phyloP scores from a whole-genome alignment of 352 stramenopile species.

The Phytophthora vignae region DNA sequence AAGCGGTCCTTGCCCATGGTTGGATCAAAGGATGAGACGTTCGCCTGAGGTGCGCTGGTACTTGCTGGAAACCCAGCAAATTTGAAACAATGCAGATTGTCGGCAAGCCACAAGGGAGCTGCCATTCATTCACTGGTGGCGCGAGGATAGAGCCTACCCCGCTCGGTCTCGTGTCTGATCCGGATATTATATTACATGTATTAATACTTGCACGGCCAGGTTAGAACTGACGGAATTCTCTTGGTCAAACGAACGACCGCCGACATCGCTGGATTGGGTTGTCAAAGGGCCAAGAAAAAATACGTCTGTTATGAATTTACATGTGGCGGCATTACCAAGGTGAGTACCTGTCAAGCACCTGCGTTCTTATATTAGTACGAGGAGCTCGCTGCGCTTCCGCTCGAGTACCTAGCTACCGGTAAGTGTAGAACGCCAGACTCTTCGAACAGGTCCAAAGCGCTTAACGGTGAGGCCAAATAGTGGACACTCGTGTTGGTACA shows the following conservation, averaged over 20 bases:
- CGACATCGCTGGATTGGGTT: not conserved
- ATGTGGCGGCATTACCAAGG: slow-evolving; percentile 1
- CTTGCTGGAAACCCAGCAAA: slow-evolving; percentile 25
- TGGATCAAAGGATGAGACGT: not conserved
- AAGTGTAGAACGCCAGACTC: too few relatives aligned
- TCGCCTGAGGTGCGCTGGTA: not conserved
- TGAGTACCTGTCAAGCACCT: not conserved
- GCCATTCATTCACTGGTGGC: slow-evolving; percentile 1
- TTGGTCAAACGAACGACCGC: not conserved
- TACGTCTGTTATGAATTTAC: slow-evolving; percentile 11
- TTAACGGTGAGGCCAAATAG: not conserved
- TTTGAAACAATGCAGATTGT: not conserved
- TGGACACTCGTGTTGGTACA: not conserved
- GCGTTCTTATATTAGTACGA: slow-evolving; percentile 9
- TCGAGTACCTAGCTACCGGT: not conserved
- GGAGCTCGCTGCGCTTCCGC: slow-evolving; percentile 6
- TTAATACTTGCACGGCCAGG: not conserved
- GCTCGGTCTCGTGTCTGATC: slow-evolving; percentile 14
- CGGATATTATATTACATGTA: not conserved
- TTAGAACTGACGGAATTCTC: slow-evolving; percentile 2
- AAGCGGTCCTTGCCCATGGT: slow-evolving; percentile 44
- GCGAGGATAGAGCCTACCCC: not conserved
- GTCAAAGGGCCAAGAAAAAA: slow-evolving; percentile 3
- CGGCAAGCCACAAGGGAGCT: not conserved
- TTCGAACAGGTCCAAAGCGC: too few relatives aligned